Evolutionary conservation across 371 early-diverging fungal species (phyloP), one percentile per base, ranked within the genome.

Genomic region (Lichtheimia ramosa): DNA sequence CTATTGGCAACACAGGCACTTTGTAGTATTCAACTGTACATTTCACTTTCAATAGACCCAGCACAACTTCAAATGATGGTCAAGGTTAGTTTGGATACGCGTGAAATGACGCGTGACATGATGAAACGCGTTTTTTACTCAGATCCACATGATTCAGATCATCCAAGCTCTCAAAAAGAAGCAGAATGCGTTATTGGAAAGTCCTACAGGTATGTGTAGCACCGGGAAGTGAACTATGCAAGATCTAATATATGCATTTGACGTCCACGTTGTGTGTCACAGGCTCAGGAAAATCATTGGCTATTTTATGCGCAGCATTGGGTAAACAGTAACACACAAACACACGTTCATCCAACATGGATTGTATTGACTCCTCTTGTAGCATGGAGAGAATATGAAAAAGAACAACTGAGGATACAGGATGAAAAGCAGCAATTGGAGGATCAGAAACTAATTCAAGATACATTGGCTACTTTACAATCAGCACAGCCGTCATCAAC

Each of bases 51-150:
- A 49, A 16, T 51, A 81, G 81, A 85, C 63, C 70, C 73, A 18
- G 82, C 85, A 40, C 85, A 85, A 43, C 61, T 79, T 21, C 83
- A 83, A 58, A 82, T 85, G 82, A 82, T 85, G 85, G 60, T 69
- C 21, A 80, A 75, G 69, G 84, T 80, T 66, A 39, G 15, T 10
- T 8, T 8, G 34, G 34, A 34, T 34, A 34, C 34, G 34, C 34
- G 16, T 25, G n/a, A 15, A 5, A 24, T 25, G 8, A 20, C 20
- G 18, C 21, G 48, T n/a, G 14, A 3, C 16, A 7, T 46, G 40
- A 48, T 25, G 25, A 51, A 14, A 40, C 28, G 39, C 42, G 51
- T 51, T 7, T 24, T 24, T 14, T 40, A 27, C 16, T 12, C n/a
- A 6, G 13, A 5, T 53, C 39, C 25, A n/a, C 25, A 48, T 7